phyloP scores from a whole-genome alignment of 306 rosid genomes.

The Gynostemma pentaphyllum region DNA sequence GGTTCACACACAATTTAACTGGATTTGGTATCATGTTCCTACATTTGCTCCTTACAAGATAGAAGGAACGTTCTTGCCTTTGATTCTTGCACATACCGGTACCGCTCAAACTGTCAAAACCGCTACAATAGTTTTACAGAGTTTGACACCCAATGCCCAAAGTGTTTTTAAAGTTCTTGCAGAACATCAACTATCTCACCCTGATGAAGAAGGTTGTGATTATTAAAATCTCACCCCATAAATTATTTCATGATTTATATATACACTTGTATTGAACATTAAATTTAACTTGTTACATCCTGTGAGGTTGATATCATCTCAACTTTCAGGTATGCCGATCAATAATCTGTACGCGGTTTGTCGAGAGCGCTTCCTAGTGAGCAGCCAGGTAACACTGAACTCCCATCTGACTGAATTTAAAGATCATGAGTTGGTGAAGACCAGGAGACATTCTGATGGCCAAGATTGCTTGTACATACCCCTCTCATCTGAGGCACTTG shows the following conservation, averaged over 20 bases:
- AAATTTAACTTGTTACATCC: neutral
- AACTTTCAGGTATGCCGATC: constrained; percentile 60
- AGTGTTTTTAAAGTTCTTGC: constrained; percentile 83
- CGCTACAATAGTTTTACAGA: constrained; percentile 72
- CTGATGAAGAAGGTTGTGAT: constrained; percentile 60
- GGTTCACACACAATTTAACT: constrained; percentile 80
- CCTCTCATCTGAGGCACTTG: constrained; percentile 63
- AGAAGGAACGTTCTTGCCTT: constrained; percentile 76
- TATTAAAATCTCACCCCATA: neutral
- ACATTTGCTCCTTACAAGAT: constrained; percentile 72
- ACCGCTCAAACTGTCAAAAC: constrained; percentile 71
- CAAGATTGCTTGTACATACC: constrained; percentile 70
- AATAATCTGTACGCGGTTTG: constrained; percentile 52
- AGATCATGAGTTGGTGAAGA: constrained; percentile 88
- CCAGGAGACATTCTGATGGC: constrained; percentile 71
- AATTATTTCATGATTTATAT: neutral
- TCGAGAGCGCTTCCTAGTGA: constrained; percentile 76
- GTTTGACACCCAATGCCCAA: constrained; percentile 94
- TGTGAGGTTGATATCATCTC: neutral
- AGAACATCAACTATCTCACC: constrained; percentile 68
- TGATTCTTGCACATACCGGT: constrained; percentile 63
- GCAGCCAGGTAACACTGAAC: constrained; percentile 70
- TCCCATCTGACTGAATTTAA: constrained; percentile 86
- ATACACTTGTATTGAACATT: neutral
- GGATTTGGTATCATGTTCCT: constrained; percentile 95